Evolutionary conservation across 2,329 filamentous ascomycete genomes (phyloP).

Genomic region (Plectosphaerella sp.): DNA sequence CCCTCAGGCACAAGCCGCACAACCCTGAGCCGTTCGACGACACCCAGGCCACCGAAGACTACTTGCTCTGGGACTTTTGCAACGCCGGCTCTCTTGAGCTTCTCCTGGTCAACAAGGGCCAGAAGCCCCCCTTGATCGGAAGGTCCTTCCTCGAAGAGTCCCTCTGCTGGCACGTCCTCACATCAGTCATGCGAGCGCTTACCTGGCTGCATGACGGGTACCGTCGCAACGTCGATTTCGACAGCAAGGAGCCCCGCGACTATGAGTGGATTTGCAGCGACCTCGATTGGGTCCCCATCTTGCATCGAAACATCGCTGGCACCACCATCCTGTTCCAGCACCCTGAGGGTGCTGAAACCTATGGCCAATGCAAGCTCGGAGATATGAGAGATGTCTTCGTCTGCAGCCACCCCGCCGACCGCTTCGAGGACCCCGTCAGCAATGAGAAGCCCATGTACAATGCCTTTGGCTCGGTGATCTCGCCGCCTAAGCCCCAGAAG

Average conservation of each 20-base stretch:
- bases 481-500: background rate
- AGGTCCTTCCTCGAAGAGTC: slow-evolving; percentile 41
- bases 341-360: slow-evolving; percentile 41
- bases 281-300: slow-evolving; percentile 44
- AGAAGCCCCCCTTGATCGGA: slow-evolving; percentile 8
- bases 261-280: slow-evolving; percentile 19
- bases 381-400: slow-evolving; percentile 37
- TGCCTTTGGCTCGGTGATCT: slow-evolving; percentile 3
- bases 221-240: slow-evolving; percentile 15
- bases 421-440: slow-evolving; percentile 2
- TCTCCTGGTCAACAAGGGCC: slow-evolving; percentile 25
- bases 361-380: slow-evolving; percentile 51
- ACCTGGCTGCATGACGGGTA: slow-evolving; percentile 49
- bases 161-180: slow-evolving; percentile 52
- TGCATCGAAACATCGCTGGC: slow-evolving; percentile 43
- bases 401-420: slow-evolving; percentile 26
- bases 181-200: slow-evolving; percentile 42
- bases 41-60: slow-evolving; percentile 17
- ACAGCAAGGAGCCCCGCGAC: background rate
- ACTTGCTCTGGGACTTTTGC: slow-evolving; percentile 48
- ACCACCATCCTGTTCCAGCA: slow-evolving; percentile 47
- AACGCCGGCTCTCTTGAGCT: slow-evolving; percentile 44
- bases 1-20: slow-evolving; percentile 20
- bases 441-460: slow-evolving; percentile 2
- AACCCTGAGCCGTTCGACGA: slow-evolving; percentile 8